These are phyloP conservation scores for Actinidia chinensis DNA, from an alignment of 179 eudicot species.

Conservation along the genomic window DNA sequence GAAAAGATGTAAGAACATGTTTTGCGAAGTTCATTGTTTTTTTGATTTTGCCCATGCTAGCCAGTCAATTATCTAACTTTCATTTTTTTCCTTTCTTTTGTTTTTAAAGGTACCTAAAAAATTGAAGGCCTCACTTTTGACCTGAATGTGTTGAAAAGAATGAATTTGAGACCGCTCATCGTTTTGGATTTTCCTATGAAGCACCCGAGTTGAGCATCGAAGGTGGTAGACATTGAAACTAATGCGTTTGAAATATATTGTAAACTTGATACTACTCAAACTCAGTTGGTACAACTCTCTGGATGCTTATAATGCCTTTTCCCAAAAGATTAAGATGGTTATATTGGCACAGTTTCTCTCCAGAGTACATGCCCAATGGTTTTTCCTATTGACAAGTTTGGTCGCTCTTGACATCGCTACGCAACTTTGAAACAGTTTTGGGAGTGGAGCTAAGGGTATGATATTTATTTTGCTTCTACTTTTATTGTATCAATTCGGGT, in stretches of 20 bases:
- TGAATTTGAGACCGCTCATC: not conserved
- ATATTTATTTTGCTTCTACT: too few relatives aligned
- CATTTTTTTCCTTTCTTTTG: not conserved
- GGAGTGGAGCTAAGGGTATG: too few relatives aligned
- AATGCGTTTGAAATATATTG: not conserved
- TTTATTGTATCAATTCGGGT: too few relatives aligned
- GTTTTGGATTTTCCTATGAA: too few relatives aligned
- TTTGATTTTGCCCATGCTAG: not conserved
- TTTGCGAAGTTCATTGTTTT: not conserved
- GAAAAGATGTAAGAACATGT: not conserved
- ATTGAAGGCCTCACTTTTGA: not conserved
- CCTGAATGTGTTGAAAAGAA: not conserved
- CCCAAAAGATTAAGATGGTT: not conserved
- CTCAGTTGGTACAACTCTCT: not conserved
- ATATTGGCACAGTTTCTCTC: constrained; percentile 6
- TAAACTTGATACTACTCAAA: not conserved
- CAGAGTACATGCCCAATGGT: not conserved
- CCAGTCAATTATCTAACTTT: not conserved
- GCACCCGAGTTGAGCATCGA: too few relatives aligned
- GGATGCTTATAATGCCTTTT: not conserved
- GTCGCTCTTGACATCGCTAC: not conserved
- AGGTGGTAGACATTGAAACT: not conserved
- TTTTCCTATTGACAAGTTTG: not conserved
- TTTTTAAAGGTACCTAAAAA: not conserved
- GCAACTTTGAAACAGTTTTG: too few relatives aligned